These are phyloP conservation scores for Fusarium zealandicum DNA, from an alignment of 2,329 filamentous ascomycete genomes.

Conservation along the genomic window DNA sequence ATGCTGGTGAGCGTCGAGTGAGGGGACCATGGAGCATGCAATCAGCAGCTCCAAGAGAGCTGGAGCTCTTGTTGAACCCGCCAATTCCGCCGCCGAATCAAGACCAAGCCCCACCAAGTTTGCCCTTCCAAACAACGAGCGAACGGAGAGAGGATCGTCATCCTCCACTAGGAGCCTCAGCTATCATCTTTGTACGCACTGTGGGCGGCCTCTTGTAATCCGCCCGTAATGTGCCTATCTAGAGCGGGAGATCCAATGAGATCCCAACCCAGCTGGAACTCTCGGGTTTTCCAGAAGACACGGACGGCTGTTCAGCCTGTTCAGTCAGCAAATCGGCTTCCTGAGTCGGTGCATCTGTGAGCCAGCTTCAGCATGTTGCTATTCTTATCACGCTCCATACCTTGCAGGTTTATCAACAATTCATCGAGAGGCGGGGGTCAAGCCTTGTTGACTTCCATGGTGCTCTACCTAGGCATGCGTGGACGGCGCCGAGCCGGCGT, in stretches of 20 bases:
- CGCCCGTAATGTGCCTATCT: conserved; percentile 27
- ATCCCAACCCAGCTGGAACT: conserved; percentile 13
- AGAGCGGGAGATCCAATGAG: conserved; percentile 10
- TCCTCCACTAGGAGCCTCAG: conserved; percentile 3
- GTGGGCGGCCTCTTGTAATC: conserved; percentile 26
- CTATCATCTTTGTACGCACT: conserved; percentile 11
- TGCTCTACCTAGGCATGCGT: conserved; percentile 9
- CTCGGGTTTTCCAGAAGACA: conserved; percentile 26
- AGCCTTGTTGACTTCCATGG: background rate
- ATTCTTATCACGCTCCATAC: too few species aligned
- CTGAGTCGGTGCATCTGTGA: conserved; percentile 18
- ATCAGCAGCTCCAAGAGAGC: conserved; percentile 16
- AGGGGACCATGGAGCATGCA: conserved; percentile 15
- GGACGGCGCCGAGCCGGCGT: conserved; percentile 25
- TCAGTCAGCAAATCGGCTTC: conserved; percentile 10
- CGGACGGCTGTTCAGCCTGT: too few species aligned
- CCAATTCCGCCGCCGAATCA: conserved; percentile 1
- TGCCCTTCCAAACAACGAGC: conserved; percentile 10
- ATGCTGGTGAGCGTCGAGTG: conserved; percentile 7
- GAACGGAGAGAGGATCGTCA: conserved; percentile 10
- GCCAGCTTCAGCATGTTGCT: background rate
- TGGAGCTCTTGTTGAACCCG: conserved; percentile 24
- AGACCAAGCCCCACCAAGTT: conserved; percentile 13
- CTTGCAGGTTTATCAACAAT: background rate
- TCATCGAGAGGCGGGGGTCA: conserved; percentile 22